Percentiles rank a stretch among this genome's conserved stretches.
These are phyloP conservation scores for Tulasnella sp. DNA, from an alignment of 768 basidiomycete genomes.

Conservation along the genomic window DNA sequence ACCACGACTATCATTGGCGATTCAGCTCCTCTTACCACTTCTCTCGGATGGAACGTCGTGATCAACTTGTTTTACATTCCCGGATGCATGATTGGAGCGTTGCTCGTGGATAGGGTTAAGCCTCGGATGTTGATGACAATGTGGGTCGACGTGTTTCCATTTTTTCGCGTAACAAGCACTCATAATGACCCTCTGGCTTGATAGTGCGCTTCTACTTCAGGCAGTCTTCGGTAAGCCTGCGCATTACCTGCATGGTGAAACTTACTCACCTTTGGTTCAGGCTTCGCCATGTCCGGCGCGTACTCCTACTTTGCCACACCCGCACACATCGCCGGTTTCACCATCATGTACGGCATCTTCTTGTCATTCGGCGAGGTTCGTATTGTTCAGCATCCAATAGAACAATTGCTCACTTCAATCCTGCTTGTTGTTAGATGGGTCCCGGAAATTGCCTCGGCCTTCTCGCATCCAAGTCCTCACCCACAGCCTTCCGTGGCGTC, in stretches of 20 bases:
- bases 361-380: conserved; percentile 72
- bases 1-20: conserved; percentile 60
- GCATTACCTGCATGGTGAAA: background rate
- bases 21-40: conserved; percentile 48
- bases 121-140: conserved; percentile 71
- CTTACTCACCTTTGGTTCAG: conserved; percentile 33
- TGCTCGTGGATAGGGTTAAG: conserved; percentile 68
- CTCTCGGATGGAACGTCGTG: conserved; percentile 81
- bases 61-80: conserved; percentile 79
- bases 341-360: conserved; percentile 85
- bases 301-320: conserved; percentile 43
- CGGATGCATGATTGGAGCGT: conserved; percentile 56
- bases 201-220: conserved; percentile 32
- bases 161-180: background rate
- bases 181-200: background rate
- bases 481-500: conserved; percentile 81
- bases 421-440: conserved; percentile 38
- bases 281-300: conserved; percentile 86
- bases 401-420: background rate
- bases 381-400: background rate
- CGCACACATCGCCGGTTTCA: conserved; percentile 36
- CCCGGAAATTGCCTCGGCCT: conserved; percentile 86
- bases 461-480: conserved; percentile 77
- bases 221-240: conserved; percentile 27
- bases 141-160: background rate